Evolutionary conservation across 2,329 filamentous ascomycete genomes (phyloP).

Genomic region (Sordariomycetes sp.): DNA sequence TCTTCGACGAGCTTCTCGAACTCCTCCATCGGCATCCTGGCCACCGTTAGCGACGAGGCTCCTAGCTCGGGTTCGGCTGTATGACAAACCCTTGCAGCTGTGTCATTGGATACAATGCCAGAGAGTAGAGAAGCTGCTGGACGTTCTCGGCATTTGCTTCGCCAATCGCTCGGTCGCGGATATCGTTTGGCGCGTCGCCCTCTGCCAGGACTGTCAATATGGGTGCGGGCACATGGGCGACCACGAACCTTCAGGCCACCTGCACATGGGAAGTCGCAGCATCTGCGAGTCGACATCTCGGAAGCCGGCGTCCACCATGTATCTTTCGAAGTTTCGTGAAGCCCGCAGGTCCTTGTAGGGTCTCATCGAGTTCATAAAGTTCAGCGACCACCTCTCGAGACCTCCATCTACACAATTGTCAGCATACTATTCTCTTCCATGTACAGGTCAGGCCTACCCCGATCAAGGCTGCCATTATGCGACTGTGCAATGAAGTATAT

Average conservation of each 20-base stretch:
- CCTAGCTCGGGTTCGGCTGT: constrained; percentile 1
- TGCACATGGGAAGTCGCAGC: constrained; percentile 59
- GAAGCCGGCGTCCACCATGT: constrained; percentile 55
- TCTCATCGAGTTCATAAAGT: constrained; percentile 53
- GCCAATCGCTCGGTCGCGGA: constrained; percentile 44
- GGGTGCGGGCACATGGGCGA: not conserved
- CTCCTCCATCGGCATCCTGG: constrained; percentile 47
- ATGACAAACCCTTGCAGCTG: constrained; percentile 33
- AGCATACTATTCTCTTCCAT: constrained; percentile 1
- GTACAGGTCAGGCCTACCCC: constrained; percentile 32
- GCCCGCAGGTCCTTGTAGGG: constrained; percentile 58
- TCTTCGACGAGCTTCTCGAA: constrained; percentile 48
- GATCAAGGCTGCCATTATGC: constrained; percentile 68
- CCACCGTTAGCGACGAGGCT: constrained; percentile 2
- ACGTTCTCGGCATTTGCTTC: constrained; percentile 44
- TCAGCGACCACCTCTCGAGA: constrained; percentile 57
- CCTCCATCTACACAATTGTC: constrained; percentile 41
- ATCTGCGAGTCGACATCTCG: constrained; percentile 57
- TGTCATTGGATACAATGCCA: constrained; percentile 48
- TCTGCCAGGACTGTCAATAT: constrained; percentile 1
- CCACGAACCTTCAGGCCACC: constrained; percentile 55
- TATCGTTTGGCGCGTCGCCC: constrained; percentile 26
- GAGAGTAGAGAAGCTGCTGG: constrained; percentile 41
- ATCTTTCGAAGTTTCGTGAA: constrained; percentile 47
- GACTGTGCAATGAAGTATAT: constrained; percentile 81